A percentile compares a stretch with the other conserved stretches of the same genome.
Conservation (phyloP, 1,284 basidiomycete species). For the Tylopilus sp. region DNA sequence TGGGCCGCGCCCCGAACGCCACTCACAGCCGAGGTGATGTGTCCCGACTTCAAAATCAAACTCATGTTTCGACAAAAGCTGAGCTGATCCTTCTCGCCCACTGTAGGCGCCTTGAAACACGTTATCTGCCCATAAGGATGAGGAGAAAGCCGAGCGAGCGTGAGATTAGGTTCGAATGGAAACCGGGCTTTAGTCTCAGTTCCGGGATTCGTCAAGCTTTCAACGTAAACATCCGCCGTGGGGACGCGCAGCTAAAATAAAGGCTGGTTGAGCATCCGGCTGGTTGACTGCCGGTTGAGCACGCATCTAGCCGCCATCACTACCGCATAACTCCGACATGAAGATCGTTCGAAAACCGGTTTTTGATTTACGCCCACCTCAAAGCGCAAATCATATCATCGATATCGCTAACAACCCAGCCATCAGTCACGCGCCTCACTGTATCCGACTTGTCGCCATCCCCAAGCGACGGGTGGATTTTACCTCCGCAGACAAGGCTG, state of each 20-base stretch:
- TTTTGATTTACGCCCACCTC: conserved; percentile 14
- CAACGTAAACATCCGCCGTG: background rate
- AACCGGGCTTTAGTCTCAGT: too few relatives aligned
- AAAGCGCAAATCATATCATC: conserved; percentile 16
- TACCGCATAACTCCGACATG: conserved; percentile 21
- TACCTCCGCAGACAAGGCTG: background rate
- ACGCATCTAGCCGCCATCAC: conserved; percentile 5
- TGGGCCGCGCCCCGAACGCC: too few relatives aligned
- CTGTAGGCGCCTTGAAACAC: background rate
- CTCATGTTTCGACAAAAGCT: too few relatives aligned
- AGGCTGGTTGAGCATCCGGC: conserved; percentile 20
- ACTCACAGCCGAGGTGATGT: too few relatives aligned
- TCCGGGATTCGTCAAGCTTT: background rate
- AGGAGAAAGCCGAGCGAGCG: too few relatives aligned
- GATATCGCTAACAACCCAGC: background rate
- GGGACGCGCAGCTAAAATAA: too few relatives aligned
- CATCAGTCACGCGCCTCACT: background rate
- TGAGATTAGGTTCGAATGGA: too few relatives aligned
- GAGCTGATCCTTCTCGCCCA: too few relatives aligned
- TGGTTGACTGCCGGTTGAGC: conserved; percentile 22
- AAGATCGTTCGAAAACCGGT: conserved; percentile 21
- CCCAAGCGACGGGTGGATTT: too few relatives aligned
- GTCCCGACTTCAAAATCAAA: too few relatives aligned
- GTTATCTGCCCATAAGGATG: too few relatives aligned
- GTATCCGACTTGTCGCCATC: too few relatives aligned